Evolutionary conservation across 2,329 filamentous ascomycete species (phyloP).

Genomic region (Trichoderma polysporum): DNA sequence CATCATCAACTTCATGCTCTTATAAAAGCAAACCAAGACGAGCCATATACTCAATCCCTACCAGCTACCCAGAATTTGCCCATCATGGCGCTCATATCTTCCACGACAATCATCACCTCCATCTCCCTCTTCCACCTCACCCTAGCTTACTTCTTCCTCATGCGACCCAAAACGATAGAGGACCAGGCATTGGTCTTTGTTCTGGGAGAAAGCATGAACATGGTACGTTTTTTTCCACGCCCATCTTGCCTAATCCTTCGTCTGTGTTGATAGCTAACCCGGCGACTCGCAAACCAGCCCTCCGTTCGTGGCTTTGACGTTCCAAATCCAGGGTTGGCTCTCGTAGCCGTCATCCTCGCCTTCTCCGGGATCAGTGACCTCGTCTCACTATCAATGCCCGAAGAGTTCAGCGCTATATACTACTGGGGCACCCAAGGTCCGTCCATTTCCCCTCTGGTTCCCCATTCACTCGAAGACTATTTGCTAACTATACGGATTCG

Average conservation of each 20-base stretch:
- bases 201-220: constrained; percentile 77
- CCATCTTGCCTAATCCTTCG: not conserved
- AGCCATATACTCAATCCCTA: not conserved
- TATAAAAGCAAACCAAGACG: not conserved
- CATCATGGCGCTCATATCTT: constrained; percentile 78
- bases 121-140: constrained; percentile 83
- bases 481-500: constrained; percentile 8
- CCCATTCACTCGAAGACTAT: not conserved
- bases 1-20: not conserved
- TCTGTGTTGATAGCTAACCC: not conserved
- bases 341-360: constrained; percentile 68
- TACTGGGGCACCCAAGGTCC: constrained; percentile 67
- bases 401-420: constrained; percentile 61
- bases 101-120: constrained; percentile 75
- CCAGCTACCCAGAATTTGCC: not conserved
- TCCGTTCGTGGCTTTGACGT: constrained; percentile 65
- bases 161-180: constrained; percentile 67
- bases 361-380: constrained; percentile 63
- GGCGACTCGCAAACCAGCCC: constrained; percentile 46
- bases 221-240: constrained; percentile 54
- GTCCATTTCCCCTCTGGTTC: constrained; percentile 35
- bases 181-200: constrained; percentile 80
- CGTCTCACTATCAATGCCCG: constrained; percentile 64
- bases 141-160: constrained; percentile 79
- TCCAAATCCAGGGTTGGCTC: constrained; percentile 68